Evolutionary conservation across 208 protist genomes (phyloP).

Genomic region (Wallacemonas sp.): DNA sequence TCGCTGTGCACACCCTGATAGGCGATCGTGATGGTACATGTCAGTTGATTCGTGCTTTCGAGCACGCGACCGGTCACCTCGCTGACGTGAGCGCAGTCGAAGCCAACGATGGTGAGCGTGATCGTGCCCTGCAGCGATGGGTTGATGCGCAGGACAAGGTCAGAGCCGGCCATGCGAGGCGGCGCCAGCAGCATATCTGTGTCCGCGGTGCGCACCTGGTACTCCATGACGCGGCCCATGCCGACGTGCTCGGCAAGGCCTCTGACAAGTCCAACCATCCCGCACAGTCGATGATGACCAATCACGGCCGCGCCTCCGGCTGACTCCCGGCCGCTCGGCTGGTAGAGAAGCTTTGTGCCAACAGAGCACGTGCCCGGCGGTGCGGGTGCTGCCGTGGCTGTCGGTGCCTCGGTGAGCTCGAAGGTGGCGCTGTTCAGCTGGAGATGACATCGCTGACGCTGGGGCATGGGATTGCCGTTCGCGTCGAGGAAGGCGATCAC

Average conservation of each 20-base stretch:
- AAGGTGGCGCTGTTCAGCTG: conserved; percentile 1
- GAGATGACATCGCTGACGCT: neutral
- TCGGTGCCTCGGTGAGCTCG: conserved; percentile 1
- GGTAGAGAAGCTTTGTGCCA: neutral
- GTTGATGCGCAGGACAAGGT: conserved; percentile 54
- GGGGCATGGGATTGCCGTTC: conserved; percentile 23
- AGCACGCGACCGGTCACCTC: conserved; percentile 18
- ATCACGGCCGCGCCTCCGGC: neutral
- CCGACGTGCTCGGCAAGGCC: conserved; percentile 58
- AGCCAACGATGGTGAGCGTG: conserved; percentile 33
- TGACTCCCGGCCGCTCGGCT: conserved; percentile 3
- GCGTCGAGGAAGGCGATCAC: conserved; percentile 50
- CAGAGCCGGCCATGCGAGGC: conserved; percentile 35
- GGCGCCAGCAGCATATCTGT: conserved; percentile 35
- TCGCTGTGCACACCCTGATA: conserved; percentile 14
- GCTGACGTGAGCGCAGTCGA: conserved; percentile 55
- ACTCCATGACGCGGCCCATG: conserved; percentile 67
- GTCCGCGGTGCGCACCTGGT: conserved; percentile 32
- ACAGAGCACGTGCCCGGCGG: neutral
- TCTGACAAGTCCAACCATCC: conserved; percentile 45
- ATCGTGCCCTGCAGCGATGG: conserved; percentile 43
- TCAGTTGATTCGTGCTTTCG: conserved; percentile 44
- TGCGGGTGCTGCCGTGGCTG: neutral
- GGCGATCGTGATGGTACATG: conserved; percentile 20
- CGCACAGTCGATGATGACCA: conserved; percentile 27